These are phyloP conservation scores for Rhizophagus prolifer DNA, from an alignment of 192 early-diverging fungal species.

Conservation along the genomic window DNA sequence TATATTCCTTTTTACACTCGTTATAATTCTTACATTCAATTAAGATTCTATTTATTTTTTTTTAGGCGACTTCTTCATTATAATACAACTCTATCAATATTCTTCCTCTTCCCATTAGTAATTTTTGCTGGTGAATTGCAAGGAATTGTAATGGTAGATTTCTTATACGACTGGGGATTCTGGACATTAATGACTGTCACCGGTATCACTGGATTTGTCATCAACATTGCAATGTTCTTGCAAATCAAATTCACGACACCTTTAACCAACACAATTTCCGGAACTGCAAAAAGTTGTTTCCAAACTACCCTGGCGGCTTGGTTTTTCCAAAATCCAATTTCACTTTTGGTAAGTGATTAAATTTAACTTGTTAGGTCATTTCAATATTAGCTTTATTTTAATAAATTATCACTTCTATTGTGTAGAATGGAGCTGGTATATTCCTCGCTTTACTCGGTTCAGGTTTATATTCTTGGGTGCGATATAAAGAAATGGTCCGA, in stretches of 20 bases:
- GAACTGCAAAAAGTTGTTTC: slow-evolving; percentile 67
- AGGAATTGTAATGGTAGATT: slow-evolving; percentile 51
- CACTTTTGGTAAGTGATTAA: slow-evolving; percentile 47
- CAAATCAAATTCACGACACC: slow-evolving; percentile 71
- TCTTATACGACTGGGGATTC: slow-evolving; percentile 48
- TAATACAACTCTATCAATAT: slow-evolving; percentile 62
- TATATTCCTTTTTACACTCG: not conserved
- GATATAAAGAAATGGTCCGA: slow-evolving; percentile 54
- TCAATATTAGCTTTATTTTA: not conserved
- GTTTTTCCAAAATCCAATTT: slow-evolving; percentile 63
- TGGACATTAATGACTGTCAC: slow-evolving; percentile 65
- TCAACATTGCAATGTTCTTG: slow-evolving; percentile 70
- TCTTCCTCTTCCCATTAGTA: slow-evolving; percentile 57
- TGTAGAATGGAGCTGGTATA: slow-evolving; percentile 59
- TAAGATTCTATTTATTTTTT: not conserved
- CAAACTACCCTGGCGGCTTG: slow-evolving; percentile 63
- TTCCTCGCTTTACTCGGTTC: slow-evolving; percentile 57
- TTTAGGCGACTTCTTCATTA: slow-evolving; percentile 63
- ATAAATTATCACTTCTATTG: not conserved
- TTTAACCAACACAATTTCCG: slow-evolving; percentile 68
- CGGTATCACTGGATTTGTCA: slow-evolving; percentile 61
- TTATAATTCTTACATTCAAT: not conserved
- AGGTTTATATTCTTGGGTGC: slow-evolving; percentile 58
- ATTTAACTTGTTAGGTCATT: not conserved
- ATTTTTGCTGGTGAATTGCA: slow-evolving; percentile 58